phyloP scores from a whole-genome alignment of 208 protist genomes.

The Acanthamoeba divionensis region DNA sequence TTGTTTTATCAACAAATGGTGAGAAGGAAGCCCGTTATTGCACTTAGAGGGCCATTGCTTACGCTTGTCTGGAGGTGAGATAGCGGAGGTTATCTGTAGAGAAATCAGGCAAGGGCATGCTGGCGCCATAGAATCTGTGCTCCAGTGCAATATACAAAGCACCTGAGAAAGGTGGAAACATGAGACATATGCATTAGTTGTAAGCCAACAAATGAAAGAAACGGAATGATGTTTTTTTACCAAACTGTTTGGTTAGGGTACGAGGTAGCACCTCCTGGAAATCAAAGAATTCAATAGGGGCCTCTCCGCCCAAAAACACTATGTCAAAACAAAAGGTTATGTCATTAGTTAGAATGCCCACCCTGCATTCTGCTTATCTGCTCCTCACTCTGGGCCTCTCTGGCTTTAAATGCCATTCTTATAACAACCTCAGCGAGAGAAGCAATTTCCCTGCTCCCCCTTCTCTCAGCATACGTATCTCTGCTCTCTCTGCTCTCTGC shows the following conservation, averaged over 20 bases:
- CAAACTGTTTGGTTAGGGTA: background rate
- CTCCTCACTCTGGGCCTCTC: too few relatives aligned
- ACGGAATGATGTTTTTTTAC: too few relatives aligned
- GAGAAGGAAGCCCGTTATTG: background rate
- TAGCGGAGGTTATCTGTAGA: constrained; percentile 60
- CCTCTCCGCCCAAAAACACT: constrained; percentile 60
- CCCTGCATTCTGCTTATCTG: background rate
- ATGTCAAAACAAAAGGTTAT: background rate
- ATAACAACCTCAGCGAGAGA: too few relatives aligned
- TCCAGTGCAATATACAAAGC: constrained; percentile 69
- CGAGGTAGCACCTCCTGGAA: constrained; percentile 33
- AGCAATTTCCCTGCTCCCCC: background rate
- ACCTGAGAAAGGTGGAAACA: background rate
- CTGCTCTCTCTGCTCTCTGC: background rate
- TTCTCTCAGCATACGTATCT: background rate
- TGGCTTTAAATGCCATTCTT: too few relatives aligned
- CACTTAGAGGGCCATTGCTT: too few relatives aligned
- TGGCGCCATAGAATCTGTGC: constrained; percentile 73
- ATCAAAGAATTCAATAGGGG: constrained; percentile 50
- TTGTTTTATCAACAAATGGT: too few relatives aligned
- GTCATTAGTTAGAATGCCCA: background rate
- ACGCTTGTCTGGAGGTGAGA: constrained; percentile 66
- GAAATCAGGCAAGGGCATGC: constrained; percentile 17
- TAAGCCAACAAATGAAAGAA: too few relatives aligned
- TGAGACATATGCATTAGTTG: too few relatives aligned